Evolutionary conservation across 75 land plant species (phyloP).

Genomic region (Picea glauca): DNA sequence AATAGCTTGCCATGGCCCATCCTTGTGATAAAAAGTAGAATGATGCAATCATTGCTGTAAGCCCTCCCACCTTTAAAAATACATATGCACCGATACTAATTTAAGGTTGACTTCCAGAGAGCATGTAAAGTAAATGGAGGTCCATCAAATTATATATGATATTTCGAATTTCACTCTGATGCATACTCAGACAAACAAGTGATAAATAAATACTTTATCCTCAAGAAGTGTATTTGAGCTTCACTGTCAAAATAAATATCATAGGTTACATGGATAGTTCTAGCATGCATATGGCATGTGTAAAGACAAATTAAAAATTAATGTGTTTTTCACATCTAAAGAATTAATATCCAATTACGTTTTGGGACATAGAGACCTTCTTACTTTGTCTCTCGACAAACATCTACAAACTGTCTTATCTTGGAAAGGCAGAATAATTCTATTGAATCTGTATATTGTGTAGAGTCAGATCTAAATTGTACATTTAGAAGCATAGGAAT

Average conservation of each 20-base stretch:
- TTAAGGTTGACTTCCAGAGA: not conserved
- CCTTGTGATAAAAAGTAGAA: slow-evolving; percentile 87
- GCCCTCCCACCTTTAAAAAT: slow-evolving; percentile 70
- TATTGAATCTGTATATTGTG: no score
- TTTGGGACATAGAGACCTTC: not conserved
- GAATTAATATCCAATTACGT: not conserved
- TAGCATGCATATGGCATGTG: not conserved
- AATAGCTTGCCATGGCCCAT: slow-evolving; percentile 78
- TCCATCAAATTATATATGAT: not conserved
- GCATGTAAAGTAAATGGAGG: not conserved
- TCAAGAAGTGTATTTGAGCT: not conserved
- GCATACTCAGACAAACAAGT: not conserved
- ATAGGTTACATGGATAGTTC: slow-evolving; percentile 1
- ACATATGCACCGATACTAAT: not conserved
- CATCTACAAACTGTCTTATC: no score
- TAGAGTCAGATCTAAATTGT: no score
- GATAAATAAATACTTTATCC: not conserved
- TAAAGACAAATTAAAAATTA: not conserved
- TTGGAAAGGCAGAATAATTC: no score
- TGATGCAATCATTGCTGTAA: slow-evolving; percentile 82
- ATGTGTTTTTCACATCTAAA: not conserved
- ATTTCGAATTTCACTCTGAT: not conserved
- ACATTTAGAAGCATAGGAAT: no score
- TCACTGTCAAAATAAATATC: not conserved
- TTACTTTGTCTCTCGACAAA: not conserved